phyloP scores from a whole-genome alignment of 805 yeast species.

The Kluyveromyces lactis region DNA sequence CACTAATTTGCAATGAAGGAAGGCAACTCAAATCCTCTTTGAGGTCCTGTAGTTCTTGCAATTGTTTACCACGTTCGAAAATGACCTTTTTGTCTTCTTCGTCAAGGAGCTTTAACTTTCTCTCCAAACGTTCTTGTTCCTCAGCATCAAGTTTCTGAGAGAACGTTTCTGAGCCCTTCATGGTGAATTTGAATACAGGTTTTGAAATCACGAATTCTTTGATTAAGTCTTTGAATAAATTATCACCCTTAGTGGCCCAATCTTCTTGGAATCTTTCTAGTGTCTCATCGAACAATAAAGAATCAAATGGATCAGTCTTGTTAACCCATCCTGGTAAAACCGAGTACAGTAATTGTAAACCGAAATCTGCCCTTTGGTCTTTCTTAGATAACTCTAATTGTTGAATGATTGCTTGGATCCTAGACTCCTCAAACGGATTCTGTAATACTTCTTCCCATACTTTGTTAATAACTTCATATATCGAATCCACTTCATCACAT shows the following conservation, averaged over 20 bases:
- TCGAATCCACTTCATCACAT: slow-evolving; percentile 38
- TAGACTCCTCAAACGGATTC: slow-evolving; percentile 42
- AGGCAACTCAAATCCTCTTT: slow-evolving; percentile 68
- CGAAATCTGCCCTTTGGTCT: slow-evolving; percentile 86
- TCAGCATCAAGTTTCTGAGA: slow-evolving; percentile 42
- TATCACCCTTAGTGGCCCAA: slow-evolving; percentile 42
- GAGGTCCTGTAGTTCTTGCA: slow-evolving; percentile 57
- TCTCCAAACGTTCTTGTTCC: slow-evolving; percentile 46
- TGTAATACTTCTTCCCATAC: slow-evolving; percentile 39
- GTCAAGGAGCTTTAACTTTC: slow-evolving; percentile 36
- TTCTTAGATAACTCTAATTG: slow-evolving; percentile 79
- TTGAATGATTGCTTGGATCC: slow-evolving; percentile 80
- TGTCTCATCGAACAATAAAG: slow-evolving; percentile 56
- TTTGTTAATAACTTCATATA: slow-evolving; percentile 40
- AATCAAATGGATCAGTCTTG: slow-evolving; percentile 63
- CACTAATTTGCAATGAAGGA: slow-evolving; percentile 68
- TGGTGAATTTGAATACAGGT: slow-evolving; percentile 61
- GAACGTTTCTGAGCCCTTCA: slow-evolving; percentile 61
- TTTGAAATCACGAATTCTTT: slow-evolving; percentile 41
- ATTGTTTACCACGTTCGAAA: slow-evolving; percentile 47
- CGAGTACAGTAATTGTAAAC: slow-evolving; percentile 64
- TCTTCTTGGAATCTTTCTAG: slow-evolving; percentile 55
- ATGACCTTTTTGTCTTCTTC: slow-evolving; percentile 51
- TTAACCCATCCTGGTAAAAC: slow-evolving; percentile 84
- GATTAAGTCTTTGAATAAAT: slow-evolving; percentile 53